phyloP scores from a whole-genome alignment of 2,329 filamentous ascomycete species.

The Colletotrichum sojae region DNA sequence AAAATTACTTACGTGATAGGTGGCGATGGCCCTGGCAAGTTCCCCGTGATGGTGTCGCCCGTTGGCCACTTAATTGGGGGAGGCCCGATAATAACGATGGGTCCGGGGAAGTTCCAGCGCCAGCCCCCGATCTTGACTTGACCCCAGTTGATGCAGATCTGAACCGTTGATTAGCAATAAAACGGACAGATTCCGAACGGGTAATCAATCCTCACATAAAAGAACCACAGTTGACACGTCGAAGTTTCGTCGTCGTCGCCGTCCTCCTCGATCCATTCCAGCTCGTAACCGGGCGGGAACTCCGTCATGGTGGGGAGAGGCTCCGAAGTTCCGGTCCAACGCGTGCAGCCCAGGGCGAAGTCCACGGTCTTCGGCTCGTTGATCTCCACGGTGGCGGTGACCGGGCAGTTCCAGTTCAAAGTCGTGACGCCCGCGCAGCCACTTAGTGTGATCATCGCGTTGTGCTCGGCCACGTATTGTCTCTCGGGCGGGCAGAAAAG shows the following conservation, averaged over 20 bases:
- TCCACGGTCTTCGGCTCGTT: neutral
- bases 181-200: too few relatives aligned
- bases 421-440: neutral
- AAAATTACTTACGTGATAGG: constrained; percentile 7
- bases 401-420: neutral
- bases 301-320: neutral
- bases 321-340: neutral
- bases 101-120: constrained; percentile 12
- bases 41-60: neutral
- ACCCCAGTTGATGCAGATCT: constrained; percentile 12
- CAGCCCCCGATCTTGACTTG: constrained; percentile 6
- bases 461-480: constrained; percentile 1
- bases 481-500: neutral
- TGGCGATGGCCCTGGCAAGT: constrained; percentile 2
- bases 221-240: constrained; percentile 23
- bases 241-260: neutral
- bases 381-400: neutral
- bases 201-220: too few relatives aligned
- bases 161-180: too few relatives aligned
- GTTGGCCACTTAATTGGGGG: constrained; percentile 5
- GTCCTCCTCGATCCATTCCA: constrained; percentile 10
- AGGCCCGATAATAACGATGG: constrained; percentile 2
- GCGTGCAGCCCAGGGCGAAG: neutral
- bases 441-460: neutral
- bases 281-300: neutral